Base-by-base conservation (phyloP, 1,139 yeast genomes). In the Candida freyschussii region DNA sequence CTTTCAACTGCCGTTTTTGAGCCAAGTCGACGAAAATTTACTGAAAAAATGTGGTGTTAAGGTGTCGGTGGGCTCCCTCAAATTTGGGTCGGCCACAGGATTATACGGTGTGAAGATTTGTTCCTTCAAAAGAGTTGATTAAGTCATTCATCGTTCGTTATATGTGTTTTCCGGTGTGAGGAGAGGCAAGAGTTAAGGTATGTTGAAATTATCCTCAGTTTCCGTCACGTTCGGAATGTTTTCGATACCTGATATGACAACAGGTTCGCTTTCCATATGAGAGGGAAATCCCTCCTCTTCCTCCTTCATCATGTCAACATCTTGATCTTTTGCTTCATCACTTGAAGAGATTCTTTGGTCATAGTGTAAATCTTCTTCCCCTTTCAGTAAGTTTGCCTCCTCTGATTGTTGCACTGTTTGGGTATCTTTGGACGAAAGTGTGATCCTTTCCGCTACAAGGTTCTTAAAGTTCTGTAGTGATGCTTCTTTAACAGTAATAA, bases 381-480 rank as follows among this genome's bases (percentile, higher is more conserved):
- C 15, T n/a, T 15, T n/a, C 12, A 20, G 4, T 23, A 23, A 23
- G 5, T 18, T 17, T 11, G 26, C 15, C 8, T n/a, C 26, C n/a
- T 21, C n/a, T n/a, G n/a, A 22, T 21, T n/a, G 21, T 10, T 13
- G 16, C 8, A 6, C 14, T 11, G 26, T 21, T 14, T 19, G n/a
- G 8, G 24, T 15, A 4, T 24, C 33, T 4, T 17, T 13, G 4
- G 16, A 24, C 4, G 34, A 15, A n/a, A 41, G 23, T 7, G 24
- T 24, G 4, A 45, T 13, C 26, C 44, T 36, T 27, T 40, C 20
- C 1, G 31, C 33, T 2, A 43, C 48, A 23, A 36, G 15, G 2
- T 29, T 30, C 28, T 37, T 43, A 22, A 47, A 43, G 13, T 20
- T 24, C 21, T 27, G 32, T 11, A 47, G 13, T 4, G 47, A 34